Conservation (phyloP, 108 stramenopile genomes). For the Stephanodiscus triporus region DNA sequence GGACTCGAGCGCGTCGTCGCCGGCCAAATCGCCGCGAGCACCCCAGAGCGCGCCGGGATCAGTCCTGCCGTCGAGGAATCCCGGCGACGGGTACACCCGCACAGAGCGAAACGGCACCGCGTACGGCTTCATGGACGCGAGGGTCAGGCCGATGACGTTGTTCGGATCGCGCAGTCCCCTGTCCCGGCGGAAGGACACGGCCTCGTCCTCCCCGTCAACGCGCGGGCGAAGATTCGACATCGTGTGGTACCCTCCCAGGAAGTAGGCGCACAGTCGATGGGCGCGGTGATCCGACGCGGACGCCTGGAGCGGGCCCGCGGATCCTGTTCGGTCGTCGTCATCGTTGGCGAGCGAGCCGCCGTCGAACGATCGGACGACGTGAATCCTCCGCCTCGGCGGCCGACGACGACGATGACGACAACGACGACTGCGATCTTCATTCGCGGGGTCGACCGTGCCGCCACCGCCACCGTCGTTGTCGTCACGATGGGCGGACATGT, state of each 20-base stretch:
- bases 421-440: background rate
- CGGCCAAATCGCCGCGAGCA: constrained; percentile 32
- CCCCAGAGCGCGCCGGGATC: constrained; percentile 24
- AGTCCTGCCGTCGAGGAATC: constrained; percentile 26
- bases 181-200: constrained; percentile 33
- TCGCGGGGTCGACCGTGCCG: background rate
- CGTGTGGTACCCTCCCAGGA: constrained; percentile 48
- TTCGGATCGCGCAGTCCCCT: constrained; percentile 58
- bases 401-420: background rate
- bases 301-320: constrained; percentile 33
- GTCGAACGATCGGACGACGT: constrained; percentile 33
- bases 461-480: background rate
- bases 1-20: constrained; percentile 49
- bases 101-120: constrained; percentile 51
- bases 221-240: constrained; percentile 38
- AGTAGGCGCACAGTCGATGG: constrained; percentile 75
- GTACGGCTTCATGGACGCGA: constrained; percentile 52
- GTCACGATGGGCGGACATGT: constrained; percentile 44
- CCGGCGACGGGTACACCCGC: constrained; percentile 28
- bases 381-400: background rate
- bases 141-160: constrained; percentile 61
- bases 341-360: constrained; percentile 6
- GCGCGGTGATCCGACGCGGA: constrained; percentile 56
- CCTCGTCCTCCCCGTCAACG: constrained; percentile 22
- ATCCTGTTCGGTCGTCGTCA: constrained; percentile 6